Base-by-base conservation (phyloP, 129 eudicot species). In the Scalesia atractyloides region DNA sequence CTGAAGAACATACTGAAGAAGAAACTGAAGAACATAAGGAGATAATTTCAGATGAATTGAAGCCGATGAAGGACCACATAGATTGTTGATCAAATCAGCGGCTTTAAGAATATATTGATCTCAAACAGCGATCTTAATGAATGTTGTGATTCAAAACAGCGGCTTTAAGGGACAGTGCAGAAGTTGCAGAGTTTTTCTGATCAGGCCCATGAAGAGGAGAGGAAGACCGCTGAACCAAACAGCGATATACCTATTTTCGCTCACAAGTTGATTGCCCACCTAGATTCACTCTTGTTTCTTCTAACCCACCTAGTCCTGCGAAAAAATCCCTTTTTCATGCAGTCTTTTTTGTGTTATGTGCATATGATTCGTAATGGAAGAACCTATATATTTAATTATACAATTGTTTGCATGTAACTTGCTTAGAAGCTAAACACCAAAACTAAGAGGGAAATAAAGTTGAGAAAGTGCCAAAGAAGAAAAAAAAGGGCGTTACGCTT, bases 31-130 rank as follows among this genome's bases (percentile, higher is more conserved):
- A 37, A 33, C 14, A 30, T 30, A 30, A 17, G 19, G 41, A 36
- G 82, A 60, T 18, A 14, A 1, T 14, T 5, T 60, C 16, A 14
- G 8, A 68, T 30, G 79, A 58, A 15, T 19, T 83, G 74, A 92
- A 85, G 84, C 82, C 91, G 1, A 92, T 92, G 94, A 92, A 85
- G 75, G 95, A 92, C 58, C 89, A 86, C 34, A 73, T 86, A 70
- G 97, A 88, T 79, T 30, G 34, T 30, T 30, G 4, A 30, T 30
- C 34, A 30, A 30, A 30, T 30, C 34, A 30, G 34, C 34, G 3
- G 34, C 34, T 30, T 30, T 30, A 30, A 30, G 34, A 30, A 30
- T 2, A 30, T 30, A 30, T 30, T 30, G 34, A 30, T 30, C 34
- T 4, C 34, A 30, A 30, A 30, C 34, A 30, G 34, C 3, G 34